phyloP scores from a whole-genome alignment of 768 basidiomycete species.

The Gloeostereum incarnatum region DNA sequence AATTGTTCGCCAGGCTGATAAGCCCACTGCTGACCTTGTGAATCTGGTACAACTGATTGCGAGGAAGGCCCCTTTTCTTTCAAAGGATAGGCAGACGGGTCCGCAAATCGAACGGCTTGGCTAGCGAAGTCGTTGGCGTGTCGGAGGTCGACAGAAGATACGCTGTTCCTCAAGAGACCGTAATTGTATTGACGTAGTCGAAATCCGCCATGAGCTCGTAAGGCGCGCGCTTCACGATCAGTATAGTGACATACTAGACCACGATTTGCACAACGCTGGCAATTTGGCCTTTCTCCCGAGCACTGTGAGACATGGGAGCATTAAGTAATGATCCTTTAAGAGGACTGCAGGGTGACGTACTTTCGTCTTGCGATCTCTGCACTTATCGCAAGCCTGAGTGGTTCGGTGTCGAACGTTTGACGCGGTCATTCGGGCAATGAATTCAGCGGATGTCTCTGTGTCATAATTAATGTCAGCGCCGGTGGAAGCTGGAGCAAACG shows the following conservation, averaged over 20 bases:
- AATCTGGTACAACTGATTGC: too few species aligned
- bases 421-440: conserved; percentile 7
- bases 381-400: conserved; percentile 47
- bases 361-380: conserved; percentile 50
- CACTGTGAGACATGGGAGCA: conserved; percentile 25
- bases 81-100: too few species aligned
- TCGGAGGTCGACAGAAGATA: neutral
- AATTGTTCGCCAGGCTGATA: too few species aligned
- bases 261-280: conserved; percentile 37
- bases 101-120: too few species aligned
- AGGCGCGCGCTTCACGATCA: conserved; percentile 7
- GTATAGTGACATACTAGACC: conserved; percentile 45
- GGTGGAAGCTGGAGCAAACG: conserved; percentile 4
- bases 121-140: too few species aligned
- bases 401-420: conserved; percentile 30
- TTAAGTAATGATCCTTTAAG: neutral
- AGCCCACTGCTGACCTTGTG: too few species aligned
- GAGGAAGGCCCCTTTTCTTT: too few species aligned
- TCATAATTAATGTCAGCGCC: too few species aligned
- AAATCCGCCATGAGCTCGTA: neutral
- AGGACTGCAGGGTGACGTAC: conserved; percentile 17
- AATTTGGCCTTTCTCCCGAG: conserved; percentile 46
- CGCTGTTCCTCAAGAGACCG: neutral
- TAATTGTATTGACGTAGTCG: neutral
- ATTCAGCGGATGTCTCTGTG: too few species aligned